Evolutionary conservation across 495 filamentous ascomycete genomes (phyloP).

Genomic region (Penicillium cosmopolitanum): DNA sequence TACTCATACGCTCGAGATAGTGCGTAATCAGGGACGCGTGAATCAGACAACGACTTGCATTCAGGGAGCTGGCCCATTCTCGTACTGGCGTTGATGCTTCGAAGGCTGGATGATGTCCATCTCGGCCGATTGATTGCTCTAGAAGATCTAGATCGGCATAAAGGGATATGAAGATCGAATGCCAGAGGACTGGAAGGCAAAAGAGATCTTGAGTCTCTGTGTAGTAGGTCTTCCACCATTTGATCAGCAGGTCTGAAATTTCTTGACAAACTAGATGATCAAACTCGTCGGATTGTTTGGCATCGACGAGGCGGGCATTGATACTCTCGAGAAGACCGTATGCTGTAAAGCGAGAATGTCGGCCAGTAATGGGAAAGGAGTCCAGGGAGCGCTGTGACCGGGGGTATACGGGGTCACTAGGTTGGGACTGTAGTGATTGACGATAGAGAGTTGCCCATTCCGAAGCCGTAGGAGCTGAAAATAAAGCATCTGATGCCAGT

Average conservation of each 20-base stretch:
- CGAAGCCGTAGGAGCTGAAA: conserved; percentile 35
- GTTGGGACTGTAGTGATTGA: conserved; percentile 1
- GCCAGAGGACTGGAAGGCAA: conserved; percentile 41
- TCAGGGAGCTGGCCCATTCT: conserved; percentile 22
- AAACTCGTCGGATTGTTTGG: conserved; percentile 20
- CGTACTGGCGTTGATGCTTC: conserved; percentile 4
- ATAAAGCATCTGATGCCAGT: conserved; percentile 31
- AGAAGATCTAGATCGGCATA: conserved; percentile 38
- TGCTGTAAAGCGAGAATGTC: conserved; percentile 23
- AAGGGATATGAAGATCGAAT: conserved; percentile 36
- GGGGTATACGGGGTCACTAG: background rate
- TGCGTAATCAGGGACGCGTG: conserved; percentile 32
- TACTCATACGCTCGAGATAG: conserved; percentile 27
- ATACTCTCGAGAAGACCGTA: conserved; percentile 31
- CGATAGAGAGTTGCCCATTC: conserved; percentile 29
- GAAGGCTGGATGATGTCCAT: conserved; percentile 17
- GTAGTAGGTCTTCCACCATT: conserved; percentile 28
- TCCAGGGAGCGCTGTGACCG: background rate
- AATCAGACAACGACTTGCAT: conserved; percentile 30
- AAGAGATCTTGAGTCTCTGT: conserved; percentile 23
- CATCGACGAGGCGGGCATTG: conserved; percentile 23
- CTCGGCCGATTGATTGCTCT: conserved; percentile 32
- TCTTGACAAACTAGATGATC: conserved; percentile 13
- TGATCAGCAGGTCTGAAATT: conserved; percentile 22
- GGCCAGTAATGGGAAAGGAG: conserved; percentile 12